These are phyloP conservation scores for Russula vinacea DNA, from an alignment of 768 basidiomycete species.

Conservation along the genomic window DNA sequence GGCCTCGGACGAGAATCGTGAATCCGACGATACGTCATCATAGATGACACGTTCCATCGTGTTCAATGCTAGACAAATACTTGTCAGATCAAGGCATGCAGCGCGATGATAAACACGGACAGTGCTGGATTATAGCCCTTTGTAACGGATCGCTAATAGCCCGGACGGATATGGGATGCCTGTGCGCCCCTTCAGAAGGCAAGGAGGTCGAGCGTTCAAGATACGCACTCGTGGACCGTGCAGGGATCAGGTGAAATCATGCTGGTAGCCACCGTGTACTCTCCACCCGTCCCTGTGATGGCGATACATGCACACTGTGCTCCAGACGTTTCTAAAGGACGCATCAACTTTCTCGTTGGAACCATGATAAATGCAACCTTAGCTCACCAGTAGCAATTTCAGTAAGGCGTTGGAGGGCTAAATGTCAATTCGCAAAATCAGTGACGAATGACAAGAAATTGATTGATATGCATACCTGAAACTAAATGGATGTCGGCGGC, in stretches of 20 bases:
- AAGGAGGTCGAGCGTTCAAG: not conserved
- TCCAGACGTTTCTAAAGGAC: constrained; percentile 52
- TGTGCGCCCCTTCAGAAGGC: constrained; percentile 31
- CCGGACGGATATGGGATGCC: constrained; percentile 59
- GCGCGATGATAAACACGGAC: constrained; percentile 40
- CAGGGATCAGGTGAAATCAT: constrained; percentile 58
- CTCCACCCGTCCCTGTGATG: constrained; percentile 65
- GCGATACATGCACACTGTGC: constrained; percentile 68
- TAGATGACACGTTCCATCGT: constrained; percentile 59
- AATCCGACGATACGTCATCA: constrained; percentile 60
- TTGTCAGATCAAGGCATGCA: not conserved
- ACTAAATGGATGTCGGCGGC: constrained; percentile 69
- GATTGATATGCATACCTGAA: constrained; percentile 43
- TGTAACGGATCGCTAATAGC: constrained; percentile 59
- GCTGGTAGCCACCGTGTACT: constrained; percentile 67
- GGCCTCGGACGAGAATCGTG: constrained; percentile 67
- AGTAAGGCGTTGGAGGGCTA: constrained; percentile 62
- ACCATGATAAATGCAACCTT: not conserved
- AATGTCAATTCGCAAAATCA: constrained; percentile 27
- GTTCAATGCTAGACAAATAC: constrained; percentile 50
- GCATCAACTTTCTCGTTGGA: not conserved
- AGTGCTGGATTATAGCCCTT: constrained; percentile 63
- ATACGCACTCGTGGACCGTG: constrained; percentile 64
- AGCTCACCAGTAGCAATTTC: constrained; percentile 63
- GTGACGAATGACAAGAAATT: constrained; percentile 10